Percentiles rank a stretch among this genome's conserved stretches.
Evolutionary conservation across 169 alveolate species (phyloP).

Genomic region (Plasmodium reichenowi): DNA sequence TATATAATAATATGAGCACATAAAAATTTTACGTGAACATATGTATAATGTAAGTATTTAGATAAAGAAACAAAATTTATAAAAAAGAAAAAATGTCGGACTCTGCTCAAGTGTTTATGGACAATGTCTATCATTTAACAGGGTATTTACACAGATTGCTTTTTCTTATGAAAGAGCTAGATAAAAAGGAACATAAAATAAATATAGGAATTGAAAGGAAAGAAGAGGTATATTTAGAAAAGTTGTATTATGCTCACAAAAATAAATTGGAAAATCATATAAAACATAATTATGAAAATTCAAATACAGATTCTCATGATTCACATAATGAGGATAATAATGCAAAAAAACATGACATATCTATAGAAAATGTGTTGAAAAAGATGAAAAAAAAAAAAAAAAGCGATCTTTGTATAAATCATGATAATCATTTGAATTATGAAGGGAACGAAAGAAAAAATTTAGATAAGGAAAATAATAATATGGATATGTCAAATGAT

Average conservation of each 20-base stretch:
- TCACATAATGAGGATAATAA: too few relatives aligned
- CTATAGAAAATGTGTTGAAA: neutral
- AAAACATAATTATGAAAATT: constrained; percentile 2
- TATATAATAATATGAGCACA: too few relatives aligned
- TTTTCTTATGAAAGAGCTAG: constrained; percentile 63
- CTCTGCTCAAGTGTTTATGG: constrained; percentile 70
- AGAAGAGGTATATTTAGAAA: constrained; percentile 54
- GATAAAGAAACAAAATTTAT: neutral
- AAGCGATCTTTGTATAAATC: neutral
- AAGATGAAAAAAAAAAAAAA: neutral
- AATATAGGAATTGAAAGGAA: constrained; percentile 32
- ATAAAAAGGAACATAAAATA: constrained; percentile 32
- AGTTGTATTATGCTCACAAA: constrained; percentile 10
- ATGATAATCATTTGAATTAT: neutral
- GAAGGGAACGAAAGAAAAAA: neutral
- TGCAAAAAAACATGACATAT: neutral
- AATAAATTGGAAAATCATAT: constrained; percentile 5
- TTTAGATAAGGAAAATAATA: too few relatives aligned
- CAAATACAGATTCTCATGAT: neutral
- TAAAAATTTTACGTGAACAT: neutral
- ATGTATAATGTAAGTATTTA: neutral
- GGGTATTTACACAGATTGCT: constrained; percentile 70
- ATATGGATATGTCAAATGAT: too few relatives aligned
- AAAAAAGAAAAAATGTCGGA: constrained; percentile 45
- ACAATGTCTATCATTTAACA: constrained; percentile 49